Percentiles rank a stretch among this genome's conserved stretches.
Conservation (phyloP, 192 early-diverging fungal species). For the Paraglomus occultum region DNA sequence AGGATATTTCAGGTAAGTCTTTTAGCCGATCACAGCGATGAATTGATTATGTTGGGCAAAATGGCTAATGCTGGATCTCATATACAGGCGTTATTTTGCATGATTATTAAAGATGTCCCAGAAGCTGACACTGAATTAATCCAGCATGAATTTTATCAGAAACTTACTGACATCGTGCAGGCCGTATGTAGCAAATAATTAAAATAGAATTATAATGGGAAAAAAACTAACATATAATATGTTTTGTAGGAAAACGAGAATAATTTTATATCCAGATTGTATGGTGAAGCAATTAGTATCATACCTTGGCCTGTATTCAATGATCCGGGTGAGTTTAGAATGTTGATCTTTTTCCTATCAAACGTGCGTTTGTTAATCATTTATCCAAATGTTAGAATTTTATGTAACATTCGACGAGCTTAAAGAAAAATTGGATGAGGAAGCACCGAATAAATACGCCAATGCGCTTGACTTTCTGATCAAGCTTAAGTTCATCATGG, state of each 20-base stretch:
- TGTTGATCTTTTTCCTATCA: too few relatives aligned
- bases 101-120: conserved; percentile 34
- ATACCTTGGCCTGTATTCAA: conserved; percentile 32
- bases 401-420: conserved; percentile 14
- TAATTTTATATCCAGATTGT: conserved; percentile 31
- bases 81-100: conserved; percentile 24
- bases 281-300: conserved; percentile 29
- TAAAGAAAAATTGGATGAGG: conserved; percentile 19
- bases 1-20: conserved; percentile 17
- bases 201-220: neutral
- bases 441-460: conserved; percentile 19
- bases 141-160: conserved; percentile 24
- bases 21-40: too few relatives aligned
- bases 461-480: conserved; percentile 5
- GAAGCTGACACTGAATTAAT: conserved; percentile 20
- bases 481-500: conserved; percentile 21
- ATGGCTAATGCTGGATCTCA: neutral
- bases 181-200: neutral
- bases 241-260: conserved; percentile 23
- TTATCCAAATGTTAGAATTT: neutral
- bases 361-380: too few relatives aligned
- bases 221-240: neutral
- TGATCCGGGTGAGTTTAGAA: neutral
- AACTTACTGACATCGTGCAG: conserved; percentile 21
- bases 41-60: neutral